Base-by-base conservation (phyloP, 1,284 basidiomycete genomes). In the Ceratobasidium sp. region DNA sequence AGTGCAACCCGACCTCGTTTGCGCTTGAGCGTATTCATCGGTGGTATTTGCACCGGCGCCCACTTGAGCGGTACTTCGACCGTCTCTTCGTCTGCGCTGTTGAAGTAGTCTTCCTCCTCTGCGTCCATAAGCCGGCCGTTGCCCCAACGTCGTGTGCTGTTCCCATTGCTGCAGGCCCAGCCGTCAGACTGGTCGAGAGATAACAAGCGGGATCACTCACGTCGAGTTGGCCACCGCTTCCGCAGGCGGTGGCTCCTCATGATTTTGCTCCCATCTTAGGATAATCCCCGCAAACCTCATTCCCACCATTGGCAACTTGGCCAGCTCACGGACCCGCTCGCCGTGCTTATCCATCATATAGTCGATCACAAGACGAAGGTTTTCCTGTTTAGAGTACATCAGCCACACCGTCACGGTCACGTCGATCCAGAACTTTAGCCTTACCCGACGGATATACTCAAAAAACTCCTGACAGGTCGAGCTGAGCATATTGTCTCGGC, bases 401-500 rank as follows among this genome's bases (percentile, higher is more conserved):
- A 46, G 32, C 21, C 30, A 23, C 43, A n/a, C 12, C 28, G n/a
- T n/a, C 32, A 48, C 57, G 53, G 55, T 39, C 18, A 57, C 60
- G 43, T 23, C 8, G 21, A 39, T 34, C 26, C 10, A 61, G 12
- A 43, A 36, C 16, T n/a, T 74, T 34, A 14, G 39, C 80, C 86
- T 75, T 74, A 96, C 95, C 83, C 87, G 88, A 73, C 92, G 89
- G 80, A 98, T 92, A 76, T 88, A 86, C 77, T 99, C 97, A 78
- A 99, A 94, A 75, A 94, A 93, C 79, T 99, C 97, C 78, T 97
- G 90, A 83, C 94, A 98, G 21, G 96, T 93, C 75, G 95, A 96
- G 77, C 91, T 92, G 55, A 99, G 84, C 75, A 99, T 86, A 80
- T 97, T 99, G 81, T 99, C 97, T 73, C 92, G 86, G 57, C 85